Evolutionary conservation across 2,329 filamentous ascomycete genomes (phyloP), one percentile per base, ranked within the genome.

Genomic region (Talaromyces sp.): DNA sequence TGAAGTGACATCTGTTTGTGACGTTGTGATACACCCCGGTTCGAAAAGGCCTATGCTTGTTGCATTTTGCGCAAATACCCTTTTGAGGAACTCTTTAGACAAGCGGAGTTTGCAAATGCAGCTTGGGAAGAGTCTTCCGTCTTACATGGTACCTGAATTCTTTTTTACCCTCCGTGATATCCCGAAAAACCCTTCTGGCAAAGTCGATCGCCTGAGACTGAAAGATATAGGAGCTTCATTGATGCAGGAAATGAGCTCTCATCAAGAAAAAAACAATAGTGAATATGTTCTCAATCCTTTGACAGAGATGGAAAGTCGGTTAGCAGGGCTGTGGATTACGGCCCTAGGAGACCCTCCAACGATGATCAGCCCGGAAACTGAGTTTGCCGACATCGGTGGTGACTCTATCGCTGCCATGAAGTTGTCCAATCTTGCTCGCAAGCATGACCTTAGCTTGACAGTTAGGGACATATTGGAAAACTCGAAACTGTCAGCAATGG

Each of bases 321-420:
- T 49, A 22, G 22, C 19, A 13, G 22, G 19, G 10, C 45, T 49
- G 11, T 49, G 45, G 45, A 49, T 49, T 5, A 49, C 10, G 3
- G 10, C 45, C 45, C 10, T 49, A 4, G 45, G 45, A 22, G 45
- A 25, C 27, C 4, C 19, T 19, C 19, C 45, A 25, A 25, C 13
- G 19, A 11, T 15, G 19, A 25, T 49, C 25, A 13, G 10, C 19
- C 10, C 66, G 13, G 64, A 66, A n/a, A 70, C 71, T 41, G 72
- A 70, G 60, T 76, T 77, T 67, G 66, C 67, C 37, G 39, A 52
- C 10, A 43, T 69, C 5, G 70, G 70, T 35, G 69, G 69, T 3
- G 69, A 72, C 43, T 70, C 69, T 9, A 62, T 71, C 45, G 35
- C 63, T 9, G 70, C 70, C 7, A 71, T 72, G 68, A 66, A 64